Base-by-base conservation (phyloP, 345 rosid species). In the Brassica cretica region DNA sequence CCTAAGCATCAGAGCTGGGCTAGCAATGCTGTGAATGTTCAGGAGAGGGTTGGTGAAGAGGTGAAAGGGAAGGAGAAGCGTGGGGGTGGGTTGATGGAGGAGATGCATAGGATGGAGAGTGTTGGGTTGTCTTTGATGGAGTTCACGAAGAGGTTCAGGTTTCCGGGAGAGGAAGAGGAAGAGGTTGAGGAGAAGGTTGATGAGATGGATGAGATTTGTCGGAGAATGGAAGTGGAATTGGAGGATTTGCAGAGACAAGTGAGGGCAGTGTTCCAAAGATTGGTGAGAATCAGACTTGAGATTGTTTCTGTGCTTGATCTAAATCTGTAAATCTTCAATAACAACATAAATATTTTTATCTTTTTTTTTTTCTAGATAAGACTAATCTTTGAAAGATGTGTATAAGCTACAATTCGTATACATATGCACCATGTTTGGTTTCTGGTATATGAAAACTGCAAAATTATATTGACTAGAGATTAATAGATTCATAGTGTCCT, bases 11-110 rank as follows among this genome's bases (percentile, higher is more conserved):
- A 87, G 68, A 75, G 25, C 8, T 96, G 99, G 97, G 97, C 96
- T 2, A 88, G 88, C 4, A 74, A 88, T 30, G 76, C 91, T 62
- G 80, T 81, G 4, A 84, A 70, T 14, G 71, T 96, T 35, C 91
- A 87, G 56, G 98, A 96, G 80, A 93, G 87, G 84, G 86, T 96
- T 7, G 88, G 89, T 4, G 99, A 91, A 66, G 99, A 93, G 79
- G 85, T 94, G 89, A 96, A 90, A 87, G 82, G 76, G 88, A 93
- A 91, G 84, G 99, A 93, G 86, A 96, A 90, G 86, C 89, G 88
- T 56, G 71, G 76, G 39, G 79, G 76, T 61, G 77, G 73, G 5
- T 72, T 96, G 88, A 82, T 89, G 49, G 95, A 89, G 49, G 98
- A 93, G 86, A 81, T 90, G 90, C 91, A 86, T 80, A 88, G 82